These are phyloP conservation scores for Trichoderma sp. DNA, from an alignment of 2,329 filamentous ascomycete genomes.

Conservation along the genomic window DNA sequence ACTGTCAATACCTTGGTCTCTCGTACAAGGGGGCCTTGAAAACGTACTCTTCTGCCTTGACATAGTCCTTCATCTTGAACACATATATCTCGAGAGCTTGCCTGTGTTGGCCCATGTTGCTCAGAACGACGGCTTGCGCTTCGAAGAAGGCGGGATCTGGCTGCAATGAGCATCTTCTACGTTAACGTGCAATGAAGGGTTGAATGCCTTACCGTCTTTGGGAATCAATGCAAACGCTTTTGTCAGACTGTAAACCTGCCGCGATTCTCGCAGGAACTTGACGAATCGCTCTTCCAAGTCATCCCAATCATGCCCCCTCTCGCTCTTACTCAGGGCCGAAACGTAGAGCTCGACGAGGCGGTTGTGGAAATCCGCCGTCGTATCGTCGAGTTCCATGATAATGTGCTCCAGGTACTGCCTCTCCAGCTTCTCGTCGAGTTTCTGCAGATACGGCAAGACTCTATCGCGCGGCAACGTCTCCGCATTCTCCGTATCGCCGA, in stretches of 20 bases:
- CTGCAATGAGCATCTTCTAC: background rate
- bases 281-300: constrained; percentile 68
- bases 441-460: constrained; percentile 73
- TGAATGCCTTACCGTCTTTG: constrained; percentile 65
- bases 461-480: constrained; percentile 79
- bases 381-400: constrained; percentile 81
- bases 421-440: constrained; percentile 71
- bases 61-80: constrained; percentile 84
- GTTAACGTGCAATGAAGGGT: no score
- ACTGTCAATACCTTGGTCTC: background rate
- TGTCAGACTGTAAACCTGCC: constrained; percentile 73
- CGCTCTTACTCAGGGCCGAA: constrained; percentile 56
- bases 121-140: constrained; percentile 83
- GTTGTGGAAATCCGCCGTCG: constrained; percentile 85
- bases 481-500: constrained; percentile 91
- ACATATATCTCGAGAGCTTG: constrained; percentile 98
- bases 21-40: constrained; percentile 37
- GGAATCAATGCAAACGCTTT: constrained; percentile 78
- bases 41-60: constrained; percentile 87
- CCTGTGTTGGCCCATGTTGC: constrained; percentile 93
- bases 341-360: constrained; percentile 70
- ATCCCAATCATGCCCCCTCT: constrained; percentile 54
- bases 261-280: constrained; percentile 72
- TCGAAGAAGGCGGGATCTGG: constrained; percentile 85
- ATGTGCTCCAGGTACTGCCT: constrained; percentile 87